Evolutionary conservation across 805 yeast genomes (phyloP), one percentile per base, ranked within the genome.

Genomic region (Vanderwaltozyma tropicalis): DNA sequence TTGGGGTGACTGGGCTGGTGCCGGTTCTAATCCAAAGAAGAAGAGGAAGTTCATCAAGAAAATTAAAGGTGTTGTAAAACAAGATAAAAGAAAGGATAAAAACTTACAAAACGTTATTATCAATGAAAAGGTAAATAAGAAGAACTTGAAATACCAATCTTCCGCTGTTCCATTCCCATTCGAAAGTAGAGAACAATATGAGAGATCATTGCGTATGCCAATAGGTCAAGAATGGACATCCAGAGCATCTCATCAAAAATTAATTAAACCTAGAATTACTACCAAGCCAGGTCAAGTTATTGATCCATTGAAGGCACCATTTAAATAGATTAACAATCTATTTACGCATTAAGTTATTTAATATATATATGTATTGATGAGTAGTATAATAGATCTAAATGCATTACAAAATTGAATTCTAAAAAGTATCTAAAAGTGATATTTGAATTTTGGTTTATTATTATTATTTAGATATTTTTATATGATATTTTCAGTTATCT

Each of bases 171-270:
- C 97, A 20, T 89, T 79, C 72, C 96, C 96, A 42, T 92, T 72
- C 59, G 96, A 92, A 64, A 80, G 80, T 42, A 72, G 80, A 57
- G 97, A 87, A 57, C 97, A 92, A 63, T 92, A 92, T 60, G 98
- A 92, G 61, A 75, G 95, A 55, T 78, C 95, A 5, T 67, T 92
- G 52, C 74, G 95, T 55, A 80, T 86, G 86, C 96, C 97, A n/a
- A 67, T 92, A 42, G 97, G 97, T 19, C 94, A 84, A 60, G 95
- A 92, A 62, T 92, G 97, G 97, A 78, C 89, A 8, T 75, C 94
- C 6, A 77, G 85, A 55, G 80, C 77, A 38, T 77, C 95, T 3
- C 92, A 83, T 66, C 95, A 87, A 66, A 76, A 76, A 55, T 66
- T 85, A 48, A 85, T 92, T 35, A 87, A 83, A 76, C 97, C 98